Evolutionary conservation across 257 asterid genomes (phyloP).

Genomic region (Ophiorrhiza pumila): DNA sequence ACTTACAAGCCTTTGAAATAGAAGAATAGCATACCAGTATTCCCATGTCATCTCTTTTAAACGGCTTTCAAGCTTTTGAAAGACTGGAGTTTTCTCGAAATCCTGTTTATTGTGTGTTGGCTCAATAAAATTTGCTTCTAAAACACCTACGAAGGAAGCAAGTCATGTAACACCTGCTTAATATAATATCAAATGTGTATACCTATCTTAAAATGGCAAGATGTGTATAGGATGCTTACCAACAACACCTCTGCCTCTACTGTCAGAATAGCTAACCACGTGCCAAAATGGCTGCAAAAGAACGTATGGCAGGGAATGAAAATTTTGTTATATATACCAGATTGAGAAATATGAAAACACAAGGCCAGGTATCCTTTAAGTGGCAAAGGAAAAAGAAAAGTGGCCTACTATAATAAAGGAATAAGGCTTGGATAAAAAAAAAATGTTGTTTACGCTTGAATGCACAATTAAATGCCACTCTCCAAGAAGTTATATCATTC

Average conservation of each 20-base stretch:
- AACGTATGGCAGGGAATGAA: neutral
- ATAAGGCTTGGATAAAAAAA: neutral
- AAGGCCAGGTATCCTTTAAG: neutral
- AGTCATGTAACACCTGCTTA: conserved; percentile 16
- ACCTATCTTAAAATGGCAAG: conserved; percentile 4
- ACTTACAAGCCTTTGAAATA: neutral
- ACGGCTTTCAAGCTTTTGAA: conserved; percentile 89
- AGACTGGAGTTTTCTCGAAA: conserved; percentile 86
- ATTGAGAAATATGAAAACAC: neutral
- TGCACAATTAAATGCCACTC: neutral
- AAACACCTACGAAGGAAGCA: conserved; percentile 53
- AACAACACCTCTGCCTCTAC: conserved; percentile 95
- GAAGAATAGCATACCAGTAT: conserved; percentile 64
- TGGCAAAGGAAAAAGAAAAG: conserved; percentile 5
- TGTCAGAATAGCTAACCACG: conserved; percentile 47
- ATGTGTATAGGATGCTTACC: conserved; percentile 50
- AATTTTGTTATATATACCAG: neutral
- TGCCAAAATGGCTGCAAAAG: conserved; percentile 93
- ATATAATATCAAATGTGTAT: neutral
- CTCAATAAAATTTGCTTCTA: conserved; percentile 84
- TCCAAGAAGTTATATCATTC: neutral
- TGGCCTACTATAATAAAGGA: neutral
- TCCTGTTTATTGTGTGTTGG: conserved; percentile 95
- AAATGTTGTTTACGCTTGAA: neutral
- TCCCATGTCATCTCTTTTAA: conserved; percentile 80